Evolutionary conservation across 106 monocot species (phyloP), one percentile per base, ranked within the genome.

Genomic region (Acanthochlamys bracteata): DNA sequence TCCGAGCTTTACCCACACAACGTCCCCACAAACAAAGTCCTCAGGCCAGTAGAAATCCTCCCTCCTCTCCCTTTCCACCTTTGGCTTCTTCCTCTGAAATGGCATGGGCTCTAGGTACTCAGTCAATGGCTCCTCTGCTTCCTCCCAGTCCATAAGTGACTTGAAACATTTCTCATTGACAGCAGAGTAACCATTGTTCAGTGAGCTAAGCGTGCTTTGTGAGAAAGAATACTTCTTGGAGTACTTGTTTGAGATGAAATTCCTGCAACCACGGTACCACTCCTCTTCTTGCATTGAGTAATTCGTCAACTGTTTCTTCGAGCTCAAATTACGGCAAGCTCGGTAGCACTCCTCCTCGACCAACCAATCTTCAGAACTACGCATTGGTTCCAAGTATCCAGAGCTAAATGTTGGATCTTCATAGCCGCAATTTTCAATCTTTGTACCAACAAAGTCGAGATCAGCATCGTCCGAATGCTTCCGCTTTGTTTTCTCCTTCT

Each of bases 1-100:
- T 45, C 92, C 85, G 0, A 75, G 60, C 61, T 80, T 92, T 10
- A 89, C 98, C 98, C 98, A 99, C 20, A 99, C 79, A 14, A 92
- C 51, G 20, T 88, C 98, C 1, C 88, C 98, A 21, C 76, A 61
- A 42, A 33, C 63, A 52, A 92, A 89, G 10, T 86, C 89, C 53
- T 89, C 82, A 0, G 76, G 80, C 25, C 57, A 25, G 41, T 56
- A 84, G 19, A 55, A 59, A 52, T 82, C 84, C 39, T 75, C 57
- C 70, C 56, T 60, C 11, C 15, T 60, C 42, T 77, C 76, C 41
- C 10, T 49, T 10, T 55, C 55, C 51, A 51, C 51, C 51, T 25
- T 74, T 19, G 20, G 33, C 14, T 62, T 40, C 49, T 51, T 63
- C 58, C 20, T 39, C 56, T 79, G 69, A 42, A 64, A 67, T 10